Evolutionary conservation across 208 protist genomes (phyloP).

Genomic region (Trypanosoma platydactyli): DNA sequence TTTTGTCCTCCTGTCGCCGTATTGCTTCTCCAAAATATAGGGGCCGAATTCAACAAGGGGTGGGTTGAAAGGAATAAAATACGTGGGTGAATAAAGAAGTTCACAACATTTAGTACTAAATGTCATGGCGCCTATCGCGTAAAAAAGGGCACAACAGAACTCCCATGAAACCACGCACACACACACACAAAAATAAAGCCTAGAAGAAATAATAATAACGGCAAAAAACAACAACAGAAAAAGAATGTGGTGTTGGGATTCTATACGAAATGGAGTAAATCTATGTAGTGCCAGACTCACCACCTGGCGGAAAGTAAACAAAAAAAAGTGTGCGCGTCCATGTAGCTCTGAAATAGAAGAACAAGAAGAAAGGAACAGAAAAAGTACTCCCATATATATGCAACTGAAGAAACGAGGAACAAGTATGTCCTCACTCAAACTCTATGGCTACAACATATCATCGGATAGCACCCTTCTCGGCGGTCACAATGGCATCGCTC

Average conservation of each 20-base stretch:
- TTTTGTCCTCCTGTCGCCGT: background rate
- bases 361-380: conserved; percentile 17
- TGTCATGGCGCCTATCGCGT: no score
- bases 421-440: background rate
- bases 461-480: conserved; percentile 1
- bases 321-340: background rate
- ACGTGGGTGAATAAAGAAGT: no score
- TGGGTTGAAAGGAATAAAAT: no score
- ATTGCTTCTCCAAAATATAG: no score
- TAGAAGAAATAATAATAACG: background rate
- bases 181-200: background rate
- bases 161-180: no score
- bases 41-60: no score
- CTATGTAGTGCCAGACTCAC: no score
- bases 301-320: conserved; percentile 10
- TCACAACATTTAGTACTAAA: no score
- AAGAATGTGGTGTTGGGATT: background rate
- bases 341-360: background rate
- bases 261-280: background rate
- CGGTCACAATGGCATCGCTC: conserved; percentile 18
- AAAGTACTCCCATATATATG: background rate
- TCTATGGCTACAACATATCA: conserved; percentile 11
- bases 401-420: background rate
- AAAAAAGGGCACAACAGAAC: no score
- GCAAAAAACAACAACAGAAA: background rate